phyloP scores from a whole-genome alignment of 306 rosid species.

The Vigna radiata region DNA sequence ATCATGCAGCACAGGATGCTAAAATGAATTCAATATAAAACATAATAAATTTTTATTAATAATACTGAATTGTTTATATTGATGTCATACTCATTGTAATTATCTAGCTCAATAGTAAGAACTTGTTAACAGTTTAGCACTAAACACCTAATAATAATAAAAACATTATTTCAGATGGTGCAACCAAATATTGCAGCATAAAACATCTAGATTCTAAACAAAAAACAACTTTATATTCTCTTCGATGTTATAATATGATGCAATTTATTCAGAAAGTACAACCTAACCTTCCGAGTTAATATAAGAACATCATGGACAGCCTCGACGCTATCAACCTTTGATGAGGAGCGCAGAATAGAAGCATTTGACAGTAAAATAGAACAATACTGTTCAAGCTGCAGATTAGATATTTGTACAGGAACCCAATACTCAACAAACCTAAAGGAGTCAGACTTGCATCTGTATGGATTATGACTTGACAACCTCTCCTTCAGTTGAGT shows the following conservation, averaged over 20 bases:
- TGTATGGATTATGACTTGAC: constrained; percentile 57
- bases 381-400: constrained; percentile 95
- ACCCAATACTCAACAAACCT: constrained; percentile 91
- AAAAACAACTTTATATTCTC: constrained; percentile 28
- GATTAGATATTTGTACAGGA: constrained; percentile 76
- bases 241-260: constrained; percentile 38
- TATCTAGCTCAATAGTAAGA: constrained; percentile 14
- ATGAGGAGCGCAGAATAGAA: constrained; percentile 60
- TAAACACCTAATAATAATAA: constrained; percentile 34
- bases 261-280: constrained; percentile 45
- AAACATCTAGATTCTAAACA: constrained; percentile 30
- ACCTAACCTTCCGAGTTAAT: constrained; percentile 72
- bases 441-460: constrained; percentile 58
- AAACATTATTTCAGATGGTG: constrained; percentile 24
- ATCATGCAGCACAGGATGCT: constrained; percentile 20
- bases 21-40: constrained; percentile 33
- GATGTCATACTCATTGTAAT: constrained; percentile 16
- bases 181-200: constrained; percentile 32
- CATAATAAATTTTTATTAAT: not conserved
- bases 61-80: constrained; percentile 23
- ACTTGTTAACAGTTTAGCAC: constrained; percentile 30
- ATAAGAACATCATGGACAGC: constrained; percentile 66
- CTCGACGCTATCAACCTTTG: constrained; percentile 58
- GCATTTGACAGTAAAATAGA: constrained; percentile 67
- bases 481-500: constrained; percentile 65